A percentile compares a stretch with the other conserved stretches of the same genome.
Evolutionary conservation across 202 grass and related monocot species (phyloP).

Genomic region (Elaeis oleifera): DNA sequence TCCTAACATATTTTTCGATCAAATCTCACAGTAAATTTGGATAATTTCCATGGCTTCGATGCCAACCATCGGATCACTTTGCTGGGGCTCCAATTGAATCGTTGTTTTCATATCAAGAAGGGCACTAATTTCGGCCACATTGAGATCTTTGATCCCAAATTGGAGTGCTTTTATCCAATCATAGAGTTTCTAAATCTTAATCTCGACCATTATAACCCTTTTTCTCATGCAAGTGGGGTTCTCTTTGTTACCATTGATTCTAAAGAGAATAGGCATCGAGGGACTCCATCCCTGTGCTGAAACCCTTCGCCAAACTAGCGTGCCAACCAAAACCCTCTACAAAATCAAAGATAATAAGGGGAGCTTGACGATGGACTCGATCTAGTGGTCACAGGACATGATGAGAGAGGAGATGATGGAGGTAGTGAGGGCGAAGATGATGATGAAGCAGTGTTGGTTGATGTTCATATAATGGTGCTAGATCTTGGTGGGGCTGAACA

Average conservation of each 20-base stretch:
- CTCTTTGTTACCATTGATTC: constrained; percentile 88
- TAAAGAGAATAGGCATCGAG: constrained; percentile 33
- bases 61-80: constrained; percentile 40
- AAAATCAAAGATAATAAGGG: neutral
- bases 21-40: constrained; percentile 31
- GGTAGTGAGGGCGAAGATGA: neutral
- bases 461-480: constrained; percentile 6
- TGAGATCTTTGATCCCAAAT: constrained; percentile 74
- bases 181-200: constrained; percentile 45
- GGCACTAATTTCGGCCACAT: constrained; percentile 39
- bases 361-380: neutral
- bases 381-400: neutral
- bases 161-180: constrained; percentile 33
- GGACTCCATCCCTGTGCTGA: neutral
- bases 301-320: too few relatives aligned
- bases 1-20: constrained; percentile 20
- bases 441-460: neutral
- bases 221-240: neutral
- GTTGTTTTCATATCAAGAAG: constrained; percentile 53
- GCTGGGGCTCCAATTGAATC: constrained; percentile 55
- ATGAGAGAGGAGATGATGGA: neutral
- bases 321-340: neutral
- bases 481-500: constrained; percentile 14
- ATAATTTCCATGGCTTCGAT: constrained; percentile 4
- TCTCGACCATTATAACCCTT: constrained; percentile 87